Conservation (phyloP, 1,284 basidiomycete species). For the Inonotus obliquus region DNA sequence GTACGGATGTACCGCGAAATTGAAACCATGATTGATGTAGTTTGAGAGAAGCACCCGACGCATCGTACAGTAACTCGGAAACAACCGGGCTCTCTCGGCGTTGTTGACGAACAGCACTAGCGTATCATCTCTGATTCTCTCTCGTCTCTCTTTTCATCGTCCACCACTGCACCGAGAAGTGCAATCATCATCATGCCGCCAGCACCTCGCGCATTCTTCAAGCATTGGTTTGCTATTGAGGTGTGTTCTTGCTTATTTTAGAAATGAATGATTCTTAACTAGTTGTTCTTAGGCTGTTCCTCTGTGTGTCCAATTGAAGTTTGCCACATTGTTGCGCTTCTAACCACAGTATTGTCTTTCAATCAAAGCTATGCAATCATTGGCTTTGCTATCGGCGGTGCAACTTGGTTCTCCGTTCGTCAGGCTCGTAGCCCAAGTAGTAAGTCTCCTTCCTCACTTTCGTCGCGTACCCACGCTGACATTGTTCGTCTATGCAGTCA, state of each 20-base stretch:
- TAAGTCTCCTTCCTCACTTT: conserved; percentile 35
- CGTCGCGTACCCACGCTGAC: not conserved
- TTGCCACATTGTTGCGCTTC: conserved; percentile 14
- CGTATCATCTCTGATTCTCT: not conserved
- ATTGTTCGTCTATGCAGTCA: conserved; percentile 39
- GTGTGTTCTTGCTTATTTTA: conserved; percentile 34
- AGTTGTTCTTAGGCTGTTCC: conserved; percentile 57
- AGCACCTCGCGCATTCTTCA: conserved; percentile 41
- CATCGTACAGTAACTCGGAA: conserved; percentile 2
- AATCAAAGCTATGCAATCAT: conserved; percentile 64
- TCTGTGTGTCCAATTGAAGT: conserved; percentile 47
- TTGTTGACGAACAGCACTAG: not conserved
- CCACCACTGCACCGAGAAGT: conserved; percentile 2
- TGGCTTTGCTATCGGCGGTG: conserved; percentile 58
- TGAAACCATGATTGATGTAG: conserved; percentile 52
- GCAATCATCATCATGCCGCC: not conserved
- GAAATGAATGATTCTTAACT: not conserved
- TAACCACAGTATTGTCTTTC: conserved; percentile 8
- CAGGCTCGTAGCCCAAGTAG: conserved; percentile 66
- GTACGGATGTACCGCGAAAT: conserved; percentile 66
- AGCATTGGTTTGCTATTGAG: conserved; percentile 81
- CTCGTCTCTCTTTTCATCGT: not conserved
- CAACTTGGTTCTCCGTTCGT: conserved; percentile 66
- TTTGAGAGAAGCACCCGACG: not conserved
- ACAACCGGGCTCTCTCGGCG: not conserved